Percentiles rank a stretch among this genome's conserved stretches.
These are phyloP conservation scores for Periconia sp. DNA, from an alignment of 2,329 filamentous ascomycete species.

Conservation along the genomic window DNA sequence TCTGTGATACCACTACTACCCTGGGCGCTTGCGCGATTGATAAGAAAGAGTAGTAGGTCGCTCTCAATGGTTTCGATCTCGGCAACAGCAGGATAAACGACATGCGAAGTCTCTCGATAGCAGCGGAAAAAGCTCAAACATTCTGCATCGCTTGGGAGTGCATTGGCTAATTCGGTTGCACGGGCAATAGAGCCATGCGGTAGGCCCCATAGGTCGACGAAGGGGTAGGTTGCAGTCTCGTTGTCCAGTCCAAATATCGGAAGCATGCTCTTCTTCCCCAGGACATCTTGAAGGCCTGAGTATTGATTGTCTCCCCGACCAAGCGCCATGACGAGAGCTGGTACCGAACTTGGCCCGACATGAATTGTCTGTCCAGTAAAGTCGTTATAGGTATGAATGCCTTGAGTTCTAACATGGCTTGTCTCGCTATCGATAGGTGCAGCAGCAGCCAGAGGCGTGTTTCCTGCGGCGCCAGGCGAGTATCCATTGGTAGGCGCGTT, in stretches of 20 bases:
- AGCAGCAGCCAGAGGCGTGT: slow-evolving; percentile 41
- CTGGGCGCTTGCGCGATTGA: slow-evolving; percentile 55
- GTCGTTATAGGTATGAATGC: slow-evolving; percentile 66
- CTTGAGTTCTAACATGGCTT: slow-evolving; percentile 57
- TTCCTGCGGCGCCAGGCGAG: slow-evolving; percentile 36
- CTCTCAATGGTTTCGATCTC: slow-evolving; percentile 62
- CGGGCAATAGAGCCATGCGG: slow-evolving; percentile 64
- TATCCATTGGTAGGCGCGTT: slow-evolving; percentile 38
- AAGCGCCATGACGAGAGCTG: slow-evolving; percentile 63
- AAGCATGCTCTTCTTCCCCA: slow-evolving; percentile 65
- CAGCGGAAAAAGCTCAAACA: slow-evolving; percentile 63
- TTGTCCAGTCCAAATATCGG: slow-evolving; percentile 69
- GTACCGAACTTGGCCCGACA: slow-evolving; percentile 65
- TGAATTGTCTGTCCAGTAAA: slow-evolving; percentile 66
- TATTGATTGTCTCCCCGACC: slow-evolving; percentile 53
- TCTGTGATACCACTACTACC: slow-evolving; percentile 55
- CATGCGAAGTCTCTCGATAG: slow-evolving; percentile 64
- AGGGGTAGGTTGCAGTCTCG: slow-evolving; percentile 69
- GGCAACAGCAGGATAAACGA: slow-evolving; percentile 66
- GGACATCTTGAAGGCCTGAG: slow-evolving; percentile 61
- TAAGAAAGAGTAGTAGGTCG: slow-evolving; percentile 60
- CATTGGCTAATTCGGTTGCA: slow-evolving; percentile 63
- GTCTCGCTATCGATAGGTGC: slow-evolving; percentile 44
- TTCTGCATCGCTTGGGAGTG: slow-evolving; percentile 64
- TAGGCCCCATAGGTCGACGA: slow-evolving; percentile 68